phyloP scores from a whole-genome alignment of 2,329 filamentous ascomycete genomes.

The Chaetomiaceae sp. region DNA sequence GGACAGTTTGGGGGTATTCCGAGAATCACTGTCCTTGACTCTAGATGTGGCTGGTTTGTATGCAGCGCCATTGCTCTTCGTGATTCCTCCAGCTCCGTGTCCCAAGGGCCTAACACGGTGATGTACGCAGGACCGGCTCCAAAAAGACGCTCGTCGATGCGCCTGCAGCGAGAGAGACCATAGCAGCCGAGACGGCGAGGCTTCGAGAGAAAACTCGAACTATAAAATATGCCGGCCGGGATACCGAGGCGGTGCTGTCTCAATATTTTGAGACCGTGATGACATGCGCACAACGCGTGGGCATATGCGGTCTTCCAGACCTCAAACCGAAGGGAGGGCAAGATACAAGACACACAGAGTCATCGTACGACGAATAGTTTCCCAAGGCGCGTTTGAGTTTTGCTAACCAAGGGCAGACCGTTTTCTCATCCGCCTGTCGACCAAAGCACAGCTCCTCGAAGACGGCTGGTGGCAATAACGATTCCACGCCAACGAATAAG shows the following conservation, averaged over 20 bases:
- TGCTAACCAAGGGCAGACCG: too few relatives aligned
- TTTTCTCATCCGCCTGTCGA: too few relatives aligned
- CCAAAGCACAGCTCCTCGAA: too few relatives aligned
- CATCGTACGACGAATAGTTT: too few relatives aligned
- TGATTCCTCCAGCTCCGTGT: too few relatives aligned
- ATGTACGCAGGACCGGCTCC: neutral
- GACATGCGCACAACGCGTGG: slow-evolving; percentile 6
- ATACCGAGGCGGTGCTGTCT: slow-evolving; percentile 1
- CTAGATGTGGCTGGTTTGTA: slow-evolving; percentile 19
- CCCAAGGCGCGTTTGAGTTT: too few relatives aligned
- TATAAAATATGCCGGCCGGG: neutral
- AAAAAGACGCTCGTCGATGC: slow-evolving; percentile 1
- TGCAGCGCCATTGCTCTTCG: neutral
- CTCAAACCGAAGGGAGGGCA: too few relatives aligned
- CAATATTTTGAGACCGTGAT: slow-evolving; percentile 15
- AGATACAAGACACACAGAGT: too few relatives aligned
- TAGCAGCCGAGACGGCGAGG: slow-evolving; percentile 10
- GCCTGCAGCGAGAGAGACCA: neutral
- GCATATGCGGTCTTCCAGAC: too few relatives aligned
- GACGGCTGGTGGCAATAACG: too few relatives aligned
- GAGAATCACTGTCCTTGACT: slow-evolving; percentile 15
- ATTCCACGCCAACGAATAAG: too few relatives aligned
- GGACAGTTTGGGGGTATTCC: slow-evolving; percentile 11
- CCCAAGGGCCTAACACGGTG: neutral
- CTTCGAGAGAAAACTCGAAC: slow-evolving; percentile 1